These are phyloP conservation scores for Acer saccharum DNA, from an alignment of 345 rosid genomes.

Conservation along the genomic window DNA sequence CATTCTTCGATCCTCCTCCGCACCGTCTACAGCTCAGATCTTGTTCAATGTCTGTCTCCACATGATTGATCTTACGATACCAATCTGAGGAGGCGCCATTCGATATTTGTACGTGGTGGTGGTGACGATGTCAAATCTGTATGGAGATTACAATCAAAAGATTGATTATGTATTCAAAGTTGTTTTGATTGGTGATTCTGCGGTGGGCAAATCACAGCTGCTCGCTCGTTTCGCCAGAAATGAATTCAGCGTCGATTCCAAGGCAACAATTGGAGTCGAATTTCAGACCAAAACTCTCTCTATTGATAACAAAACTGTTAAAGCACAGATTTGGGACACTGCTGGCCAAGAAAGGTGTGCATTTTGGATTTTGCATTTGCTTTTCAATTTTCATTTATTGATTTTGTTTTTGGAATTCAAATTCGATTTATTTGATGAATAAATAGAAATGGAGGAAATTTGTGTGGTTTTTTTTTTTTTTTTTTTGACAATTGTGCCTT, in stretches of 20 bases:
- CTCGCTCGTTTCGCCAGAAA: constrained; percentile 78
- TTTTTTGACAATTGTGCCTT: neutral
- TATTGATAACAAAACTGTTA: constrained; percentile 74
- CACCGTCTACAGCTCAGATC: neutral
- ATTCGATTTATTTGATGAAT: too few relatives aligned
- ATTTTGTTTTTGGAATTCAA: neutral
- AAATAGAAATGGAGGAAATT: neutral
- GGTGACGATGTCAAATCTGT: constrained; percentile 58
- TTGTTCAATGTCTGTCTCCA: constrained; percentile 5
- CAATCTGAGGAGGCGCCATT: neutral
- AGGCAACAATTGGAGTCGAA: constrained; percentile 89
- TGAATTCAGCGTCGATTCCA: constrained; percentile 79
- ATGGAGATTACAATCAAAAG: constrained; percentile 79
- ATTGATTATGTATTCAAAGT: constrained; percentile 84
- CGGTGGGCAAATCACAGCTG: constrained; percentile 81
- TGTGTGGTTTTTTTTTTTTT: neutral
- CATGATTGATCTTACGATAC: constrained; percentile 8
- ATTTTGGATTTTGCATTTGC: neutral
- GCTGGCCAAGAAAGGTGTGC: constrained; percentile 83
- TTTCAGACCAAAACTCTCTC: constrained; percentile 84
- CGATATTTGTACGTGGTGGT: neutral
- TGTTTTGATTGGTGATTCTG: constrained; percentile 85
- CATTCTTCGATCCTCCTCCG: too few relatives aligned
- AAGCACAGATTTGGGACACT: constrained; percentile 94
- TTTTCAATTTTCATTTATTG: neutral